These are phyloP conservation scores for Pinus taeda DNA, from an alignment of 75 land plant genomes.

Conservation along the genomic window DNA sequence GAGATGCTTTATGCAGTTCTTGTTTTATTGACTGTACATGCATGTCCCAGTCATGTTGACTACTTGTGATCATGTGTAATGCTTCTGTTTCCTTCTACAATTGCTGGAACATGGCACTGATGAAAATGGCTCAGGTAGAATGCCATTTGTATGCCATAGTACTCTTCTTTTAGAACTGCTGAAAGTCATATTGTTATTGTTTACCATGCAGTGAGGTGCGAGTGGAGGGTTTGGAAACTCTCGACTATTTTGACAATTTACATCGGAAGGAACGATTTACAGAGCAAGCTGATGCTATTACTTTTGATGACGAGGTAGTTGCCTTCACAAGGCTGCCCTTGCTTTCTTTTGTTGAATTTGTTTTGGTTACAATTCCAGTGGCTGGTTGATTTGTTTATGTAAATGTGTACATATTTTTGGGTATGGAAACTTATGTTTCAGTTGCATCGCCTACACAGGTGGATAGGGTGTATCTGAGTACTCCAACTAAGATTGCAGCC, in stretches of 20 bases:
- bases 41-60: too few relatives aligned
- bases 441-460: not conserved
- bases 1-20: not conserved
- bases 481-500: conserved; percentile 58
- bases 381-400: not conserved
- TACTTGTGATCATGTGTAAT: too few relatives aligned
- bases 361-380: not conserved
- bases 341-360: not conserved
- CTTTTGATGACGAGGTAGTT: conserved; percentile 44
- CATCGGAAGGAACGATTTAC: conserved; percentile 24
- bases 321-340: not conserved
- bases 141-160: not conserved
- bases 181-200: conserved; percentile 1
- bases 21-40: too few relatives aligned
- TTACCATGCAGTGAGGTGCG: conserved; percentile 38
- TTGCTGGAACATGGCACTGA: too few relatives aligned
- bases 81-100: too few relatives aligned
- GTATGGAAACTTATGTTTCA: not conserved
- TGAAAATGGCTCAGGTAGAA: not conserved
- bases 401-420: not conserved
- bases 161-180: not conserved
- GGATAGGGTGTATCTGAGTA: conserved; percentile 10
- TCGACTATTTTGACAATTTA: conserved; percentile 37
- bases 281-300: conserved; percentile 42
- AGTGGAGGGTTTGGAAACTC: conserved; percentile 40